phyloP scores from a whole-genome alignment of 495 filamentous ascomycete species.

The Talaromyces wortmannii region DNA sequence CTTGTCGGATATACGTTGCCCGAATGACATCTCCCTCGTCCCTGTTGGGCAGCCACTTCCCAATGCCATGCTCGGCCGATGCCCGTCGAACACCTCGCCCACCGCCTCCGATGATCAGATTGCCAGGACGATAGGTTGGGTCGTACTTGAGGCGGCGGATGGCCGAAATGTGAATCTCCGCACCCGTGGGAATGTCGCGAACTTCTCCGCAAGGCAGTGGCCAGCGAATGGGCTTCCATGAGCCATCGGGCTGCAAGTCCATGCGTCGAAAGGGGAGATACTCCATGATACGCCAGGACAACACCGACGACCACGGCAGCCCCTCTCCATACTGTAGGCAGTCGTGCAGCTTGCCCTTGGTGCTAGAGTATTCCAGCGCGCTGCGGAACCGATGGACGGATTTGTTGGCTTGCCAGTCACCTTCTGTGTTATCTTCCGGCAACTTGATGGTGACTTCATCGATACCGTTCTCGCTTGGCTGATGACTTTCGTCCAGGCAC shows the following conservation, averaged over 20 bases:
- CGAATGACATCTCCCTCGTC: conserved; percentile 60
- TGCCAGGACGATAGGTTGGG: conserved; percentile 65
- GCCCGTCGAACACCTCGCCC: conserved; percentile 62
- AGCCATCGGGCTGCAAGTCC: conserved; percentile 67
- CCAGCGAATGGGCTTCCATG: conserved; percentile 78
- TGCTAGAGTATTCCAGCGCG: conserved; percentile 50
- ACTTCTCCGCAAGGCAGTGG: conserved; percentile 75
- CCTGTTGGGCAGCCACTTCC: conserved; percentile 62
- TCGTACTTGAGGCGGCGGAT: conserved; percentile 65
- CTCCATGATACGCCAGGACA: conserved; percentile 80
- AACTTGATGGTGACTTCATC: conserved; percentile 12
- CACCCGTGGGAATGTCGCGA: conserved; percentile 69
- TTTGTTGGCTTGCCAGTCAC: conserved; percentile 40
- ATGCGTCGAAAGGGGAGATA: conserved; percentile 79
- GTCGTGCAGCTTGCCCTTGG: conserved; percentile 64
- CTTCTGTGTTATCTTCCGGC: conserved; percentile 10
- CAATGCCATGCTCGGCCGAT: conserved; percentile 55
- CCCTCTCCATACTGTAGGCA: conserved; percentile 64
- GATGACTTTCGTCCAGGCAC: conserved; percentile 21
- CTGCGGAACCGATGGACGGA: conserved; percentile 52
- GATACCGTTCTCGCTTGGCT: conserved; percentile 7
- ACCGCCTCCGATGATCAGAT: conserved; percentile 74
- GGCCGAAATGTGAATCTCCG: conserved; percentile 65
- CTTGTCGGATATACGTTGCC: conserved; percentile 50
- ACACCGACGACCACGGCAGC: conserved; percentile 46